These are phyloP conservation scores for Aureobasidium sp. DNA, from an alignment of 2,329 filamentous ascomycete species.

Conservation along the genomic window DNA sequence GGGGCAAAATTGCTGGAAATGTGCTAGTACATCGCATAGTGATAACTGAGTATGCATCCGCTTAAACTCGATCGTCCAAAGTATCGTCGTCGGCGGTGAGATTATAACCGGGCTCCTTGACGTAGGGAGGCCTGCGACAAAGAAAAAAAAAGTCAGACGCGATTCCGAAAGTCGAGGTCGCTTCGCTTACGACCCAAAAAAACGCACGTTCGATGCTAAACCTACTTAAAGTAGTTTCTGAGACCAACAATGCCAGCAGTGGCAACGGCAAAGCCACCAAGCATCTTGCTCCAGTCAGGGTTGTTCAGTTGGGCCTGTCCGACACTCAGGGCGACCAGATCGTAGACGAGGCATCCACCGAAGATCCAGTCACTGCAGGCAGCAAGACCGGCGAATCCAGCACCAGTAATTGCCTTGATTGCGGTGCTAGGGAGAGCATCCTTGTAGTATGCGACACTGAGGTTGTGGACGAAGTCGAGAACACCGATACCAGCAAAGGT, in stretches of 20 bases:
- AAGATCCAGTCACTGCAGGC: conserved; percentile 54
- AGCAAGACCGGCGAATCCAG: conserved; percentile 47
- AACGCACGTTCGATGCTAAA: conserved; percentile 18
- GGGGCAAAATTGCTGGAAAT: background rate
- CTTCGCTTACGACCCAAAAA: conserved; percentile 5
- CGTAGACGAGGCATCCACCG: conserved; percentile 53
- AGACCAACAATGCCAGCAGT: conserved; percentile 47
- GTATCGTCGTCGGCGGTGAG: conserved; percentile 24
- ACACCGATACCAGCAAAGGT: conserved; percentile 56
- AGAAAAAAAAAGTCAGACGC: background rate
- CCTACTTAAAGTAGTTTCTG: conserved; percentile 49
- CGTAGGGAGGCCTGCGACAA: conserved; percentile 29
- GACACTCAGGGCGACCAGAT: conserved; percentile 48
- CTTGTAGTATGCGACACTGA: conserved; percentile 49
- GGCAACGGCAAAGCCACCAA: conserved; percentile 46
- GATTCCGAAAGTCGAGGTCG: background rate
- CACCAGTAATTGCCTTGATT: conserved; percentile 47
- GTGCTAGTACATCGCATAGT: background rate
- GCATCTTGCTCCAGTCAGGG: conserved; percentile 43
- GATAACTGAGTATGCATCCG: background rate
- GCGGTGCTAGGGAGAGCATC: conserved; percentile 39
- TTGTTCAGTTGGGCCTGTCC: conserved; percentile 47
- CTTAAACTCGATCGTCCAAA: conserved; percentile 20
- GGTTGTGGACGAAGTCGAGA: conserved; percentile 54
- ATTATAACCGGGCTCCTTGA: conserved; percentile 23